These are phyloP conservation scores for Podospora didyma DNA, from an alignment of 495 filamentous ascomycete genomes.

Conservation along the genomic window DNA sequence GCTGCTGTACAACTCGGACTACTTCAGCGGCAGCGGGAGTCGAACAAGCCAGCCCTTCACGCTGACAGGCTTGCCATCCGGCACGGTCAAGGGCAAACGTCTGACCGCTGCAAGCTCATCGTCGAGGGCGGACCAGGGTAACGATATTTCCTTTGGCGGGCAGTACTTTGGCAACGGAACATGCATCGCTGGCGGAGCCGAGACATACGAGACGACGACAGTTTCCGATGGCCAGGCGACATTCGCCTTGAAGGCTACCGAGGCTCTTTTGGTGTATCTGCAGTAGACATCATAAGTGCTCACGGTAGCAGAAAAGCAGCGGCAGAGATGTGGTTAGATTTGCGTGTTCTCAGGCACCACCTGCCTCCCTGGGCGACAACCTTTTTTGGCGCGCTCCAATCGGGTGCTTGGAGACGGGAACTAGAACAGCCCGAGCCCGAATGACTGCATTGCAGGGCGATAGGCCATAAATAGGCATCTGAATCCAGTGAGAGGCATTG, in stretches of 20 bases:
- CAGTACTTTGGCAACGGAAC: slow-evolving; percentile 51
- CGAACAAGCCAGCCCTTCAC: slow-evolving; percentile 43
- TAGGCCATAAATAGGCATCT: too few species aligned
- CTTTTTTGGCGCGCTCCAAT: too few species aligned
- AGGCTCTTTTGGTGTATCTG: slow-evolving; percentile 54
- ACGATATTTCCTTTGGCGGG: slow-evolving; percentile 46
- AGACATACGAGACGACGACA: slow-evolving; percentile 36
- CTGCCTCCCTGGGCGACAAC: too few species aligned
- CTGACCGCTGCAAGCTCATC: slow-evolving; percentile 49
- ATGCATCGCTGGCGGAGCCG: slow-evolving; percentile 43
- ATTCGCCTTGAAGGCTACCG: slow-evolving; percentile 47
- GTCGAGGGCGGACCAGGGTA: slow-evolving; percentile 46
- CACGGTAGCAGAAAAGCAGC: background rate
- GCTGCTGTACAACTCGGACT: slow-evolving; percentile 57
- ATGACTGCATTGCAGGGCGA: too few species aligned
- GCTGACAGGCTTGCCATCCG: slow-evolving; percentile 38
- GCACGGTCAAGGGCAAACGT: slow-evolving; percentile 45
- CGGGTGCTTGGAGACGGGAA: too few species aligned
- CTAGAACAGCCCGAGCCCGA: too few species aligned
- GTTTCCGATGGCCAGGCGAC: slow-evolving; percentile 42
- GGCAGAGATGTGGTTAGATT: too few species aligned
- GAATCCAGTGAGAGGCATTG: too few species aligned
- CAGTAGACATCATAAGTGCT: slow-evolving; percentile 9
- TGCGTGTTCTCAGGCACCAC: too few species aligned
- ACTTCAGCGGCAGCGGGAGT: slow-evolving; percentile 44